phyloP scores from a whole-genome alignment of 2,329 filamentous ascomycete species.

The Chaetoscypha palmicola region DNA sequence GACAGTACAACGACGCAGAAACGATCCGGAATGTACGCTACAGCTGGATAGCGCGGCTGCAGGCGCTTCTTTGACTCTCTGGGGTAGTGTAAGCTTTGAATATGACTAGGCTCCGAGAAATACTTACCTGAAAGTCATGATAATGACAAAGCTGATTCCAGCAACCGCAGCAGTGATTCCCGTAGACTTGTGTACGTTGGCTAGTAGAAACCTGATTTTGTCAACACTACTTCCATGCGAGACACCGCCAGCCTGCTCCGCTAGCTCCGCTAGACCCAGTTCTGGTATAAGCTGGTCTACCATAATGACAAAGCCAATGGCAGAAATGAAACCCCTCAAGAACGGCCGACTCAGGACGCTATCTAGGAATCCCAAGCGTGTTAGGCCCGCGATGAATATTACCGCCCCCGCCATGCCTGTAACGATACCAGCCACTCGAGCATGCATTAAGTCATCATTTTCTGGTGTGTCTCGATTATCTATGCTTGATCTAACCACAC shows the following conservation, averaged over 20 bases:
- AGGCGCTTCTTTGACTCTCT: constrained; percentile 76
- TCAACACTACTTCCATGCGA: constrained; percentile 80
- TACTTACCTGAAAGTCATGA: constrained; percentile 78
- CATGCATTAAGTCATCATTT: constrained; percentile 61
- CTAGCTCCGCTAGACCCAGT: constrained; percentile 64
- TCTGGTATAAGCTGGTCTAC: constrained; percentile 93
- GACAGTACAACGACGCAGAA: constrained; percentile 84
- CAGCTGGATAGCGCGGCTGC: constrained; percentile 68
- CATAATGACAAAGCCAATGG: constrained; percentile 92
- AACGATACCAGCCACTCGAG: constrained; percentile 78
- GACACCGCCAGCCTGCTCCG: constrained; percentile 54
- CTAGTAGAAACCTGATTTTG: constrained; percentile 73
- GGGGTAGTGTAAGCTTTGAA: constrained; percentile 12
- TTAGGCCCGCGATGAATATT: constrained; percentile 79
- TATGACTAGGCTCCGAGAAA: neutral
- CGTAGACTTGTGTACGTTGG: constrained; percentile 61
- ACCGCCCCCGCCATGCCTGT: constrained; percentile 82
- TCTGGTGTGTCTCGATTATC: constrained; percentile 58
- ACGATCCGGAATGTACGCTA: constrained; percentile 87
- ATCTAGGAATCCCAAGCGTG: constrained; percentile 84
- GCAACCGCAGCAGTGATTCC: constrained; percentile 70
- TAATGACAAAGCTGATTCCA: constrained; percentile 72
- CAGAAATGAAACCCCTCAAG: constrained; percentile 89
- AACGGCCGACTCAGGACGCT: constrained; percentile 92
- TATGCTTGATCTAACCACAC: constrained; percentile 73